Conservation (phyloP, 2,329 filamentous ascomycete species). For the Harringtonia lauricola region DNA sequence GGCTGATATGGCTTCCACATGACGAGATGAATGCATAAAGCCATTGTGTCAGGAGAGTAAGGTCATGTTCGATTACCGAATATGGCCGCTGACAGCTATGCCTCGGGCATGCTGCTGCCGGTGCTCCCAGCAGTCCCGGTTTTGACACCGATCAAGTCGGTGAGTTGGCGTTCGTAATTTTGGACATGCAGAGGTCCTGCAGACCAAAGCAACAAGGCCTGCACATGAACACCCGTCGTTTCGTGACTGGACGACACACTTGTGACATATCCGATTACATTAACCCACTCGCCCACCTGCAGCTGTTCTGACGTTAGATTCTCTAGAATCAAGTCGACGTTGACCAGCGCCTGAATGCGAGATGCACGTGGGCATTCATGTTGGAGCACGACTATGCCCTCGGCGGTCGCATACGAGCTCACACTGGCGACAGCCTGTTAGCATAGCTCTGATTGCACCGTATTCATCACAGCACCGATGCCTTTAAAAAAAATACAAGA, state of each 20-base stretch:
- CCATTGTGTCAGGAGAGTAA: too few relatives aligned
- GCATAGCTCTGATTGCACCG: neutral
- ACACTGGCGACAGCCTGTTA: constrained; percentile 34
- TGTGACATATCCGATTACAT: constrained; percentile 72
- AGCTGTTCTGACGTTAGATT: constrained; percentile 51
- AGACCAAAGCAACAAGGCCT: constrained; percentile 69
- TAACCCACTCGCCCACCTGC: constrained; percentile 74
- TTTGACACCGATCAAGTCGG: constrained; percentile 13
- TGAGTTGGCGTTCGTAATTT: constrained; percentile 55
- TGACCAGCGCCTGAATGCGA: constrained; percentile 46
- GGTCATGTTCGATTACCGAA: too few relatives aligned
- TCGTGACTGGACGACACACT: constrained; percentile 10
- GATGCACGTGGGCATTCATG: constrained; percentile 48
- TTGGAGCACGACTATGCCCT: constrained; percentile 54
- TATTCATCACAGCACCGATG: too few relatives aligned
- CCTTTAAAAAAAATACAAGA: too few relatives aligned
- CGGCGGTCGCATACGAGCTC: constrained; percentile 35
- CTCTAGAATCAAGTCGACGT: constrained; percentile 61
- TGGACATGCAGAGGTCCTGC: constrained; percentile 62
- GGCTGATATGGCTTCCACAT: too few relatives aligned
- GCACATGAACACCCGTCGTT: constrained; percentile 36
- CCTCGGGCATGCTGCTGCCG: too few relatives aligned
- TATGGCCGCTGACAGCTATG: too few relatives aligned
- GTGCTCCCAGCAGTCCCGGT: too few relatives aligned
- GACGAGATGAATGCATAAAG: too few relatives aligned